These are phyloP conservation scores for Naganishia liquefaciens DNA, from an alignment of 1,284 basidiomycete genomes.

Conservation along the genomic window DNA sequence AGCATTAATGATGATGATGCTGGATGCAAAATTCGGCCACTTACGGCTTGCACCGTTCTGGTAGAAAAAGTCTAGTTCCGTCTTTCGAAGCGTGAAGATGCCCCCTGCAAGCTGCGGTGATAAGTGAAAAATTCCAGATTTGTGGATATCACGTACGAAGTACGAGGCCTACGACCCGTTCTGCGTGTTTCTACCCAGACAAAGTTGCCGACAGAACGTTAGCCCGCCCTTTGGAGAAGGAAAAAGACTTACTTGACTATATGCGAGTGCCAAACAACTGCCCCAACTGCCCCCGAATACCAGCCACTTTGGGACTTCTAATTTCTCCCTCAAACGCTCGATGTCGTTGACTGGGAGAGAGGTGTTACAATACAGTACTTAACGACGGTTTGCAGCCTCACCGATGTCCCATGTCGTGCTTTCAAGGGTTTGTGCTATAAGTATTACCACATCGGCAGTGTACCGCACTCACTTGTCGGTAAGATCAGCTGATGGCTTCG, in stretches of 20 bases:
- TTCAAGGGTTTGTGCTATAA: neutral
- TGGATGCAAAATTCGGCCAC: conserved; percentile 17
- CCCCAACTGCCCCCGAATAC: conserved; percentile 94
- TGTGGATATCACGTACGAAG: conserved; percentile 57
- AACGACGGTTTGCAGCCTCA: conserved; percentile 8
- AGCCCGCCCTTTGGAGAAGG: neutral
- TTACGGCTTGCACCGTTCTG: conserved; percentile 58
- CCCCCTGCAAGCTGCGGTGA: conserved; percentile 54
- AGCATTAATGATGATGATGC: conserved; percentile 50
- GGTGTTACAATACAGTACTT: neutral
- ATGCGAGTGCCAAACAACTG: conserved; percentile 83
- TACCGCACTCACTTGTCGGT: conserved; percentile 64
- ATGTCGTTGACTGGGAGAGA: conserved; percentile 69
- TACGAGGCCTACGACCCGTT: conserved; percentile 74
- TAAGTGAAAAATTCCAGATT: neutral
- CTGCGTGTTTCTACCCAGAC: conserved; percentile 68
- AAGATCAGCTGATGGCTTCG: conserved; percentile 61
- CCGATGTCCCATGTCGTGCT: conserved; percentile 82
- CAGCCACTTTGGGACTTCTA: conserved; percentile 80
- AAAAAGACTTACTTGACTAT: conserved; percentile 66
- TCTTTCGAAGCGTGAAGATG: conserved; percentile 81
- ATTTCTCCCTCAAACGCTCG: conserved; percentile 73
- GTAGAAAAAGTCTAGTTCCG: conserved; percentile 90
- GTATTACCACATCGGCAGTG: no score
- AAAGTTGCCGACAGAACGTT: neutral